phyloP scores from a whole-genome alignment of 352 stramenopile species.

The Blastocystis sp. region DNA sequence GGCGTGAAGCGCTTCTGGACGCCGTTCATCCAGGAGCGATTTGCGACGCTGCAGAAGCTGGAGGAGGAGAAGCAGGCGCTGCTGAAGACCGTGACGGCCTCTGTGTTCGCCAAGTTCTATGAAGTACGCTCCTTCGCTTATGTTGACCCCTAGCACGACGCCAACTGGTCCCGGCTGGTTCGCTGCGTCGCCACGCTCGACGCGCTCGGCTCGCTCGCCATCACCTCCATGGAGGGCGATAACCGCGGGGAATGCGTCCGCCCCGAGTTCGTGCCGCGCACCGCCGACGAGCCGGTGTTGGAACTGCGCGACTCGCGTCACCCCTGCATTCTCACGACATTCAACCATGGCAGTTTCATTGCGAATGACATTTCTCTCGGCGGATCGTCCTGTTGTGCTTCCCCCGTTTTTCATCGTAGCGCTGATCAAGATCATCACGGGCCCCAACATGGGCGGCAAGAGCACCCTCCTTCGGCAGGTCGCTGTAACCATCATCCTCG shows the following conservation, averaged over 20 bases:
- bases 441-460: slow-evolving; percentile 97
- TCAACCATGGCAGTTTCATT: slow-evolving; percentile 84
- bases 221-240: slow-evolving; percentile 86
- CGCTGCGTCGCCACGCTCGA: slow-evolving; percentile 88
- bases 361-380: slow-evolving; percentile 90
- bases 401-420: slow-evolving; percentile 54
- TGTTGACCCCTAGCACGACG: slow-evolving; percentile 70
- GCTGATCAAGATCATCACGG: slow-evolving; percentile 77
- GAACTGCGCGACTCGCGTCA: slow-evolving; percentile 89
- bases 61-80: slow-evolving; percentile 75
- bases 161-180: slow-evolving; percentile 86
- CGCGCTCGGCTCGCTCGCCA: slow-evolving; percentile 87
- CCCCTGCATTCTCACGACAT: slow-evolving; percentile 83
- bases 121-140: slow-evolving; percentile 77
- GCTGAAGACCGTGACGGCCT: slow-evolving; percentile 31
- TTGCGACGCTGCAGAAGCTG: slow-evolving; percentile 78
- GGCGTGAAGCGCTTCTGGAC: slow-evolving; percentile 87
- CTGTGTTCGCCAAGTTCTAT: slow-evolving; percentile 46
- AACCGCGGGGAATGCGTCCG: slow-evolving; percentile 78
- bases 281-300: slow-evolving; percentile 74
- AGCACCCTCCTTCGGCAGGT: slow-evolving; percentile 94
- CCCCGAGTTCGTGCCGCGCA: slow-evolving; percentile 76
- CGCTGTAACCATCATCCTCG: slow-evolving; percentile 92
- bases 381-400: slow-evolving; percentile 75
- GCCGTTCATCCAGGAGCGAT: slow-evolving; percentile 78